Evolutionary conservation across 1,139 yeast genomes (phyloP).

Genomic region (Pichia sp.): DNA sequence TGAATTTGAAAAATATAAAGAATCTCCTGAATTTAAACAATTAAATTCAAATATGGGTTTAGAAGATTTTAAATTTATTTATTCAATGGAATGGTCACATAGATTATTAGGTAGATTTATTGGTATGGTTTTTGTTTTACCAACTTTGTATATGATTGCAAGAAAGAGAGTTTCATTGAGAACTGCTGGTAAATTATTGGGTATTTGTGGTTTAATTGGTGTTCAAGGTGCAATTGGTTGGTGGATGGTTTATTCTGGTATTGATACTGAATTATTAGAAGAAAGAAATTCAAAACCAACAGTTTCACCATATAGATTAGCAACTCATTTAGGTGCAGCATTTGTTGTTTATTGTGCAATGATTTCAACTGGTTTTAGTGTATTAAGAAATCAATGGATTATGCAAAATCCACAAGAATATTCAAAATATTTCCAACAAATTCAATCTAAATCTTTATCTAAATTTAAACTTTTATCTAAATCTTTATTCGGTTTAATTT

Average conservation of each 20-base stretch:
- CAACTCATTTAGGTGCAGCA: slow-evolving; percentile 93
- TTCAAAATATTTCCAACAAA: slow-evolving; percentile 45
- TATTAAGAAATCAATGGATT: slow-evolving; percentile 71
- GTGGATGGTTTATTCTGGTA: slow-evolving; percentile 99
- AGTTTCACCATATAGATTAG: slow-evolving; percentile 89
- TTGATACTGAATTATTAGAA: slow-evolving; percentile 71
- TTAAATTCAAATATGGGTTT: slow-evolving; percentile 84
- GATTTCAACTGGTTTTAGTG: slow-evolving; percentile 82
- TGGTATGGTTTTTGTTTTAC: slow-evolving; percentile 75
- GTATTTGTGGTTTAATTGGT: slow-evolving; percentile 73
- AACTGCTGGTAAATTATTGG: slow-evolving; percentile 61
- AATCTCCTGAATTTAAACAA: slow-evolving; percentile 86
- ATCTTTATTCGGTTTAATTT: slow-evolving; percentile 61
- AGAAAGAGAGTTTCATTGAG: slow-evolving; percentile 61
- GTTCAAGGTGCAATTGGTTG: slow-evolving; percentile 95
- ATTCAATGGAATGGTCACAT: slow-evolving; percentile 97
- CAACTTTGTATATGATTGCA: slow-evolving; percentile 75
- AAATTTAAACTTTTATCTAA: slow-evolving; percentile 50
- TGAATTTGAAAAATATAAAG: slow-evolving; percentile 74
- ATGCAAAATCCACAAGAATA: slow-evolving; percentile 52
- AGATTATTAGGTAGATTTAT: slow-evolving; percentile 86
- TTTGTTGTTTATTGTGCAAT: slow-evolving; percentile 82
- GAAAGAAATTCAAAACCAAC: slow-evolving; percentile 89
- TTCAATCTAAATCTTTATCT: slow-evolving; percentile 50
- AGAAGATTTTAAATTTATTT: slow-evolving; percentile 92